Evolutionary conservation across 306 rosid species (phyloP).

Genomic region (barrel medic (Medicago truncatula)): DNA sequence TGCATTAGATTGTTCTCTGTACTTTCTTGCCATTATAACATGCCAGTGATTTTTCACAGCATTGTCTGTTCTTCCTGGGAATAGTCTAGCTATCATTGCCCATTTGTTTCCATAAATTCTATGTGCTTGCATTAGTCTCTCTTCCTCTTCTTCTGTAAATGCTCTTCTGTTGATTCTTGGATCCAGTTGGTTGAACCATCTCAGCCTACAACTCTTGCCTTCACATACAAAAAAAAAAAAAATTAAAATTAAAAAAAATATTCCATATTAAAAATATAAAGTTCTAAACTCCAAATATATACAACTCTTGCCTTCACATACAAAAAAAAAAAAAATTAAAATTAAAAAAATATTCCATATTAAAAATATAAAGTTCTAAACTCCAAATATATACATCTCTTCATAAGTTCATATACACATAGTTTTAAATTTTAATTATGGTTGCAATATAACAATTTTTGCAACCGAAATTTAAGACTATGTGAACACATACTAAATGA

Average conservation of each 20-base stretch:
- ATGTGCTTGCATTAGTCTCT: conserved; percentile 92
- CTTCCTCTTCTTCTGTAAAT: conserved; percentile 90
- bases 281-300: not conserved
- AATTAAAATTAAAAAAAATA: not conserved
- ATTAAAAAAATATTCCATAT: not conserved
- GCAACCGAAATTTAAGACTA: not conserved
- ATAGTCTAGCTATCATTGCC: conserved; percentile 95
- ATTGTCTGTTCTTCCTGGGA: conserved; percentile 95
- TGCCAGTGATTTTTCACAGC: conserved; percentile 99
- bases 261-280: too few relatives aligned
- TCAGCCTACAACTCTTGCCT: conserved; percentile 94
- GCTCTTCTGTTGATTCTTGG: conserved; percentile 91
- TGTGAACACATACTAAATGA: not conserved
- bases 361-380: too few relatives aligned
- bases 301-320: conserved; percentile 81
- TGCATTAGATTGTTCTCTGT: conserved; percentile 82
- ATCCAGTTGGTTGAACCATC: conserved; percentile 98
- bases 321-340: not conserved
- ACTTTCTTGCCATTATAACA: conserved; percentile 95
- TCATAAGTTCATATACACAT: not conserved
- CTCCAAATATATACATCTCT: conserved; percentile 59
- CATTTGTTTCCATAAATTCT: conserved; percentile 92
- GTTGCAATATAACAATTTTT: not conserved
- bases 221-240: not conserved
- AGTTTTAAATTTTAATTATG: not conserved